phyloP scores from a whole-genome alignment of 2,329 filamentous ascomycete species.

The Aspergillus niger region DNA sequence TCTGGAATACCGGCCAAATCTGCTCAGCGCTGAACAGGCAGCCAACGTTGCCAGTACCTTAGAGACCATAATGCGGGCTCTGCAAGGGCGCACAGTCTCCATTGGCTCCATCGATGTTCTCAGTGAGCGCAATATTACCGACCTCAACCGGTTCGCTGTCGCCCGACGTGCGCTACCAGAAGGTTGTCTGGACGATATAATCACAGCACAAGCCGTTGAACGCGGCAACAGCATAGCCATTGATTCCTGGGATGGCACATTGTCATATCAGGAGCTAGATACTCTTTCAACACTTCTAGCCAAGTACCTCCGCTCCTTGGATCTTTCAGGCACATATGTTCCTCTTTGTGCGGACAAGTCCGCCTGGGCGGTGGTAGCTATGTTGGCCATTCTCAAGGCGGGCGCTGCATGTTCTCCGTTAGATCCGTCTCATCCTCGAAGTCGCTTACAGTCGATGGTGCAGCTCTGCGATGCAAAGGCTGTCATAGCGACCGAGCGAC shows the following conservation, averaged over 20 bases:
- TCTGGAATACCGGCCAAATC: not conserved
- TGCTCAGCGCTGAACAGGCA: not conserved
- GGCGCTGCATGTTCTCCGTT: not conserved
- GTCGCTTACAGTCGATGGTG: not conserved
- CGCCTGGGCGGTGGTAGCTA: not conserved
- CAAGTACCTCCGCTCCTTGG: not conserved
- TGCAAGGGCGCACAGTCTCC: not conserved
- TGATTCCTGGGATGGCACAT: not conserved
- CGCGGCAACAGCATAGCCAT: not conserved
- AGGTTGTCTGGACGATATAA: not conserved
- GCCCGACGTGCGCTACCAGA: not conserved
- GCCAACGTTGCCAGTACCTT: not conserved
- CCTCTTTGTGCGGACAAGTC: not conserved
- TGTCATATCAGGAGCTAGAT: not conserved
- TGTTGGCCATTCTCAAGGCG: not conserved
- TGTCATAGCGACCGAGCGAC: not conserved
- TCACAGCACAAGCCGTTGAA: not conserved
- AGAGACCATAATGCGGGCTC: not conserved
- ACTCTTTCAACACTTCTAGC: not conserved
- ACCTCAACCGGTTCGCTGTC: not conserved
- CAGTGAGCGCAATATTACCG: not conserved
- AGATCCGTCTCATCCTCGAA: not conserved
- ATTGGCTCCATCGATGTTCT: not conserved
- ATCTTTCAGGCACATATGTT: not conserved
- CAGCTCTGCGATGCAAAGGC: not conserved